Conservation (phyloP, 768 basidiomycete genomes). For the Suillus clintonianus region DNA sequence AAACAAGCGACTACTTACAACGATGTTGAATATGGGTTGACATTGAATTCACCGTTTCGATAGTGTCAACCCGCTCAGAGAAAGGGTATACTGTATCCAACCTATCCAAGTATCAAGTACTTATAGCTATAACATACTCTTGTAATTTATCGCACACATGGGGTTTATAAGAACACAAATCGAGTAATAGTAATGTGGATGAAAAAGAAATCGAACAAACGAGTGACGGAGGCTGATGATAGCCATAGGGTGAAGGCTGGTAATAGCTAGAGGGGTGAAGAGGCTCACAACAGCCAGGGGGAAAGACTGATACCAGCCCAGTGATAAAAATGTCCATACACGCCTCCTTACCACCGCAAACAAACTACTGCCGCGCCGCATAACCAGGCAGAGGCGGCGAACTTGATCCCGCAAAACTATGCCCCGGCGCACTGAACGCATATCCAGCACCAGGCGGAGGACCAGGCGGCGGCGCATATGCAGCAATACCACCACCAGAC, state of each 20-base stretch:
- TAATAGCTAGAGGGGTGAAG: background rate
- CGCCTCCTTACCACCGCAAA: background rate
- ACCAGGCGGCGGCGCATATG: background rate
- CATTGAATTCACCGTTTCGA: no score
- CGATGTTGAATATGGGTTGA: no score
- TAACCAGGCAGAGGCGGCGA: constrained; percentile 4
- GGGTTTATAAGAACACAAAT: background rate
- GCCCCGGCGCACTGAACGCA: constrained; percentile 23
- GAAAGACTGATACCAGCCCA: background rate
- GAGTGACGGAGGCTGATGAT: background rate
- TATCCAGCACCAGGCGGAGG: constrained; percentile 20
- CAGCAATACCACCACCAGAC: background rate
- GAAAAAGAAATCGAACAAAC: background rate
- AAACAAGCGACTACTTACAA: no score
- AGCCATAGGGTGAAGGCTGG: no score
- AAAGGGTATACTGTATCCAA: no score
- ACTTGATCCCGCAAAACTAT: constrained; percentile 18
- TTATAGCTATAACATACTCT: no score
- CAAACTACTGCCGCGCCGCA: background rate
- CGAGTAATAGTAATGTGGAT: background rate
- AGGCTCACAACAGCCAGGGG: background rate
- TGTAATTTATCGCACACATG: background rate
- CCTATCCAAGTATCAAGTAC: no score
- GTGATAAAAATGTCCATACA: background rate
- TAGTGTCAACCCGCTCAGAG: no score